Conservation (phyloP, 2,329 filamentous ascomycete genomes). For the Fusarium kyushuense region DNA sequence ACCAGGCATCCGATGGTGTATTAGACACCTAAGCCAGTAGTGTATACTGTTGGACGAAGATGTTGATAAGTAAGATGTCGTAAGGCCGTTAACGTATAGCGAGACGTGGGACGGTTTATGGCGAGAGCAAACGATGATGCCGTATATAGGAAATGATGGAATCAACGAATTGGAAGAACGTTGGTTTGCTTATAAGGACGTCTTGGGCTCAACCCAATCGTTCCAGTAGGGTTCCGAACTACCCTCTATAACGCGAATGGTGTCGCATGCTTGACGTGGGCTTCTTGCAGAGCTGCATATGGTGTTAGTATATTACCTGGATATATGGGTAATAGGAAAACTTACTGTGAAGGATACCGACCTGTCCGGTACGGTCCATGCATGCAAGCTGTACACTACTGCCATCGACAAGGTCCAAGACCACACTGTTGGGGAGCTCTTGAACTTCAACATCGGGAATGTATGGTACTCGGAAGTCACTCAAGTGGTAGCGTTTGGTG, state of each 20-base stretch:
- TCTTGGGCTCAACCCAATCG: constrained; percentile 13
- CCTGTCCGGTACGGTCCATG: constrained; percentile 70
- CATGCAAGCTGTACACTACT: constrained; percentile 74
- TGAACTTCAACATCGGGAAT: constrained; percentile 91
- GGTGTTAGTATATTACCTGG: constrained; percentile 11
- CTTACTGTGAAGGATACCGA: constrained; percentile 66
- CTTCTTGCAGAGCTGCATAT: constrained; percentile 52
- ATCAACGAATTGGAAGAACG: constrained; percentile 12
- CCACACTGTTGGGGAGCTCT: constrained; percentile 88
- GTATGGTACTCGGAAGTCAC: constrained; percentile 83
- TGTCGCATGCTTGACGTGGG: constrained; percentile 51
- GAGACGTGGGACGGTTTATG: constrained; percentile 25
- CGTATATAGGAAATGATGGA: constrained; percentile 32
- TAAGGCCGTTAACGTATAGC: constrained; percentile 39
- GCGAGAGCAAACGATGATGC: constrained; percentile 9
- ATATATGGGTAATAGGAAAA: constrained; percentile 28
- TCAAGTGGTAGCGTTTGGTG: constrained; percentile 84
- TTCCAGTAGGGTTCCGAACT: neutral
- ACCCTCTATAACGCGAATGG: constrained; percentile 50
- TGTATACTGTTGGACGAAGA: constrained; percentile 32
- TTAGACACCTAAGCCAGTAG: constrained; percentile 22
- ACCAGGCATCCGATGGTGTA: constrained; percentile 13
- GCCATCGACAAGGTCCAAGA: constrained; percentile 70
- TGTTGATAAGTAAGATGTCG: constrained; percentile 21
- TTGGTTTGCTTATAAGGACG: constrained; percentile 7